Conservation (phyloP, 495 filamentous ascomycete genomes). For the Lasiosphaeria miniovina region DNA sequence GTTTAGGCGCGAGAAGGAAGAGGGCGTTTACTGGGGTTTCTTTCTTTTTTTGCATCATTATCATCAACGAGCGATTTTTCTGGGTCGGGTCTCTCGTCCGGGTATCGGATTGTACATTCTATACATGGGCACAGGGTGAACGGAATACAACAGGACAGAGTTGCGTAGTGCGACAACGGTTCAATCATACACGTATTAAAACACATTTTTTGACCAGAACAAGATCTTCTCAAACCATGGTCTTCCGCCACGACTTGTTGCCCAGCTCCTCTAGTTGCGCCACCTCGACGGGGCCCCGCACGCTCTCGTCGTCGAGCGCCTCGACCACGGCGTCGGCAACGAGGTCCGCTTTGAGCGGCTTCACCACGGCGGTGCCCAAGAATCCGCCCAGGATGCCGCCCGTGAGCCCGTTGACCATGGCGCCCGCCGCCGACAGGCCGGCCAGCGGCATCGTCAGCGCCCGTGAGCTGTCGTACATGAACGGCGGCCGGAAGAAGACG, state of each 20-base stretch:
- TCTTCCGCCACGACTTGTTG: constrained; percentile 73
- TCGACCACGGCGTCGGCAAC: constrained; percentile 85
- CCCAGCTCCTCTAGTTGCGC: constrained; percentile 70
- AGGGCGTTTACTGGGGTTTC: constrained; percentile 7
- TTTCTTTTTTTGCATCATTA: constrained; percentile 15
- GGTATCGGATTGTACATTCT: constrained; percentile 8
- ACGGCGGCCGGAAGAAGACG: constrained; percentile 80
- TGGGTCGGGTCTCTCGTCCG: not conserved
- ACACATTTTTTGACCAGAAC: not conserved
- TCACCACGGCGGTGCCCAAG: constrained; percentile 75
- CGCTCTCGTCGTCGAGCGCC: constrained; percentile 64
- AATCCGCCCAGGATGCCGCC: constrained; percentile 70
- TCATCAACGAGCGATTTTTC: not conserved
- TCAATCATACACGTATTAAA: not conserved
- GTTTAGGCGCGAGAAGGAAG: constrained; percentile 44
- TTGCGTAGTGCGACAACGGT: not conserved
- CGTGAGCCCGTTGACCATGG: constrained; percentile 67
- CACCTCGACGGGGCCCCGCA: constrained; percentile 67
- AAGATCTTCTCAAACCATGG: constrained; percentile 60
- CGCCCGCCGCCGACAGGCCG: constrained; percentile 62
- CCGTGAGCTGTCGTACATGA: constrained; percentile 83
- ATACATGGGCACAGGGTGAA: not conserved
- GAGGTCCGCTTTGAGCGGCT: constrained; percentile 79
- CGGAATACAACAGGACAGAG: not conserved
- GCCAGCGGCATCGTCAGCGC: constrained; percentile 83